Conservation (phyloP, 2,329 filamentous ascomycete species). For the Neonectria ditissima region DNA sequence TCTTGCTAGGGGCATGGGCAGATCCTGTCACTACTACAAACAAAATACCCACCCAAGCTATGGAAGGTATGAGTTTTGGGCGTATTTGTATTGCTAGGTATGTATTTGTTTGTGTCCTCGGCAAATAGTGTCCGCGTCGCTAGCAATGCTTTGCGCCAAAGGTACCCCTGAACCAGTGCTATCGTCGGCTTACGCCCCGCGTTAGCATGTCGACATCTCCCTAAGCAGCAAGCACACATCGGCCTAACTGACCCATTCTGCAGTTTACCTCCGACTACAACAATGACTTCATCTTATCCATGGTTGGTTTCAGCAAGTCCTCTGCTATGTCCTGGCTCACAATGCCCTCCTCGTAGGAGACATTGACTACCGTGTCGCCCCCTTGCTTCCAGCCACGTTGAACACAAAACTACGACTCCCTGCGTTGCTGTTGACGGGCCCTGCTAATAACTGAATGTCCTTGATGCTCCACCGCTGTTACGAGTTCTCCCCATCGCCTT, state of each 20-base stretch:
- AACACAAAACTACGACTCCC: slow-evolving; percentile 24
- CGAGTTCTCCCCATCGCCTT: background rate
- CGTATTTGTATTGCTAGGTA: no score
- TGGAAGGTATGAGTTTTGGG: no score
- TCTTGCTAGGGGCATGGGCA: no score
- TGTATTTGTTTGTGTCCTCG: no score
- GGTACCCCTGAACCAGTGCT: background rate
- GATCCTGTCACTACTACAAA: no score
- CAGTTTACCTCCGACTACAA: background rate
- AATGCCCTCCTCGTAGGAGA: slow-evolving; percentile 27
- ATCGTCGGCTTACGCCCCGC: slow-evolving; percentile 1
- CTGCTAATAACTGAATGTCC: slow-evolving; percentile 28
- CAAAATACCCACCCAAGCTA: no score
- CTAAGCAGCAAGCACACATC: background rate
- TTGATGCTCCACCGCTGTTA: slow-evolving; percentile 19
- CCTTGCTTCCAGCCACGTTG: slow-evolving; percentile 24
- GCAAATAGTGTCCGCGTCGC: no score
- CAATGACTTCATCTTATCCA: slow-evolving; percentile 28
- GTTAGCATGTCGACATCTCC: slow-evolving; percentile 1
- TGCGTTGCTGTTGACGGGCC: slow-evolving; percentile 20
- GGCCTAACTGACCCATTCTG: slow-evolving; percentile 2
- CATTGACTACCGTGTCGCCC: slow-evolving; percentile 21
- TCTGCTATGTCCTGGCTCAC: slow-evolving; percentile 20
- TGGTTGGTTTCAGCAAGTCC: slow-evolving; percentile 13
- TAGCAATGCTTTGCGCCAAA: no score